Base-by-base conservation (phyloP, 352 stramenopile genomes). In the Globisporangium orthogonon region DNA sequence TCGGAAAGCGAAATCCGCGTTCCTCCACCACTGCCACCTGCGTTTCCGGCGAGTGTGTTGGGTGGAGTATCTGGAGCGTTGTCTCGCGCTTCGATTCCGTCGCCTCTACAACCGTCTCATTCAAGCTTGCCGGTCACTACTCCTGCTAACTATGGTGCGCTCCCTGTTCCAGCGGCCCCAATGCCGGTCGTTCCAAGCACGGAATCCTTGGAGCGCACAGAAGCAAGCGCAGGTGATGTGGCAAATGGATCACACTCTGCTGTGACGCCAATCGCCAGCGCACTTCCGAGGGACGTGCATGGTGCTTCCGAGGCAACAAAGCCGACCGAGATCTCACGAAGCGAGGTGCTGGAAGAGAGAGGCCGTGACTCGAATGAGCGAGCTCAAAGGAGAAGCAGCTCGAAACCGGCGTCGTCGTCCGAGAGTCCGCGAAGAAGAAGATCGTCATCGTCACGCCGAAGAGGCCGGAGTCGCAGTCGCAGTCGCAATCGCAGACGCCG, bases 401-500 rank as follows among this genome's bases (percentile, higher is more conserved):
- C 47, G 17, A 51, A 15, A 37, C 47, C 45, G 14, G 31, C 41
- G 31, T 52, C 44, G 17, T 51, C 49, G 14, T 43, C 48, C 7
- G 18, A 29, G 6, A 43, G 44, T 17, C 39, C 35, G 46, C 47
- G 46, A 49, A 40, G 30, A 29, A 40, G 30, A 37, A 28, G 54
- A 11, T 62, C 52, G n/a, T 37, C 37, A 23, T 46, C 47, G 18
- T 46, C 43, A 41, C 47, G 54, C 45, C 29, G 23, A 35, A 40
- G 29, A 15, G 35, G 31, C 28, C 56, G 54, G 30, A 66, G 59
- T 50, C 56, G 40, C 4, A 70, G 53, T 41, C 56, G 48, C 29
- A 68, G 62, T 47, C 35, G 45, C 11, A 40, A 43, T 35, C 60
- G 56, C 15, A n/a, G 51, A 18, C 49, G 61, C 40, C 60, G 58